phyloP scores from a whole-genome alignment of 108 stramenopile species.

The Conticribra guillardii region DNA sequence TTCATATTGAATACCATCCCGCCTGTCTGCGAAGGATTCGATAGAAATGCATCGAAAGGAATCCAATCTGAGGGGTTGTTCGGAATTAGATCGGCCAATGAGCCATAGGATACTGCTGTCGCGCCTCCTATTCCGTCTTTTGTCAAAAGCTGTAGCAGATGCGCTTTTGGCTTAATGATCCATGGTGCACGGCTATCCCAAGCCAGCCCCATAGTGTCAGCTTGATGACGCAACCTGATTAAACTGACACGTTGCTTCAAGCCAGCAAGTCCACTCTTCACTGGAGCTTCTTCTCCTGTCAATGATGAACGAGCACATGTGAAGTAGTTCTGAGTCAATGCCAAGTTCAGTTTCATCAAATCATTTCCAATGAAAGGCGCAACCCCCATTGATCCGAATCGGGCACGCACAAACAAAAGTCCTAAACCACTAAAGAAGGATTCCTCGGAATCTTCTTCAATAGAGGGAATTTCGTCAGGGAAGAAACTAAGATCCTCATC shows the following conservation, averaged over 20 bases:
- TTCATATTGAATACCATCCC: slow-evolving; percentile 48
- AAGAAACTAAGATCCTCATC: slow-evolving; percentile 42
- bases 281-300: slow-evolving; percentile 52
- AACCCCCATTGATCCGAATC: slow-evolving; percentile 2
- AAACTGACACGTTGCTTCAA: slow-evolving; percentile 62
- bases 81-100: slow-evolving; percentile 70
- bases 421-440: slow-evolving; percentile 20
- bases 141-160: not conserved
- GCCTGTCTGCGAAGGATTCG: slow-evolving; percentile 38
- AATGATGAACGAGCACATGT: slow-evolving; percentile 44
- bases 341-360: slow-evolving; percentile 55
- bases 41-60: slow-evolving; percentile 62
- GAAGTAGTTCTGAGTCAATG: slow-evolving; percentile 62
- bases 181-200: slow-evolving; percentile 51
- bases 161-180: slow-evolving; percentile 47
- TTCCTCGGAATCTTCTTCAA: slow-evolving; percentile 34
- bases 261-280: slow-evolving; percentile 56
- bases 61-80: slow-evolving; percentile 79
- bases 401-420: slow-evolving; percentile 26
- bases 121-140: slow-evolving; percentile 1
- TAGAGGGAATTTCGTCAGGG: slow-evolving; percentile 64
- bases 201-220: slow-evolving; percentile 64
- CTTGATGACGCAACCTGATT: slow-evolving; percentile 71
- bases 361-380: slow-evolving; percentile 68
- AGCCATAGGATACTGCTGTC: slow-evolving; percentile 29